phyloP scores from a whole-genome alignment of 2,329 filamentous ascomycete species.

The Madurella fahalii region DNA sequence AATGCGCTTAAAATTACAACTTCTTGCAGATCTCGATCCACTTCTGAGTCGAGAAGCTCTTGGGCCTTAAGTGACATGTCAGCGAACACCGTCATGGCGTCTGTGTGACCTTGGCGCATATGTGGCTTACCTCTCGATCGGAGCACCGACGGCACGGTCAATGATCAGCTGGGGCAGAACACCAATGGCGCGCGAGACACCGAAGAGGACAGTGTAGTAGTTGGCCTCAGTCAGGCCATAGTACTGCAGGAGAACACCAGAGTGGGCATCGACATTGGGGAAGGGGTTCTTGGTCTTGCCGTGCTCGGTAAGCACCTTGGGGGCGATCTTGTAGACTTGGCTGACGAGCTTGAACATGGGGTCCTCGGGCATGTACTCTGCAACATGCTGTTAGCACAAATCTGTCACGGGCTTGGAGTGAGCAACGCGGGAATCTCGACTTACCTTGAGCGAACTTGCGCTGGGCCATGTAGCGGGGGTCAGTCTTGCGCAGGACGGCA shows the following conservation, averaged over 20 bases:
- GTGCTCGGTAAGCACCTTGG: slow-evolving; percentile 96
- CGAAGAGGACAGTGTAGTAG: slow-evolving; percentile 99
- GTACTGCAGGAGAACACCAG: slow-evolving; percentile 98
- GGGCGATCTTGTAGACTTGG: slow-evolving; percentile 99
- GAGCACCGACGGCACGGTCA: slow-evolving; percentile 92
- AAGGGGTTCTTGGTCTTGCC: slow-evolving; percentile 99
- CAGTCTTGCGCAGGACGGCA: slow-evolving; percentile 98
- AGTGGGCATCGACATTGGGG: slow-evolving; percentile 99
- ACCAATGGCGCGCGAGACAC: slow-evolving; percentile 96
- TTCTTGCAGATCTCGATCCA: slow-evolving; percentile 92
- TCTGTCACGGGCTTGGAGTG: too few species aligned
- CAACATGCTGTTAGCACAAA: slow-evolving; percentile 28
- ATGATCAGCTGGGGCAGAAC: slow-evolving; percentile 99
- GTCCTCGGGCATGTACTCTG: slow-evolving; percentile 85
- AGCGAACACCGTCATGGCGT: slow-evolving; percentile 1
- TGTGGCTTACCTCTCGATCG: slow-evolving; percentile 71
- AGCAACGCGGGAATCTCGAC: slow-evolving; percentile 14
- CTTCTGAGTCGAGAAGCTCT: slow-evolving; percentile 97
- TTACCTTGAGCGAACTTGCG: slow-evolving; percentile 81
- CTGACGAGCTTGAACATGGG: slow-evolving; percentile 99
- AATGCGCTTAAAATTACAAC: slow-evolving; percentile 58
- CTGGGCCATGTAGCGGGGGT: slow-evolving; percentile 97
- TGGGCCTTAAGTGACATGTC: slow-evolving; percentile 52
- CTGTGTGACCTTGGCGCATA: background rate
- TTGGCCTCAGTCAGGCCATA: slow-evolving; percentile 98